These are phyloP conservation scores for Pseudopithomyces chartarum DNA, from an alignment of 2,329 filamentous ascomycete genomes.

Conservation along the genomic window DNA sequence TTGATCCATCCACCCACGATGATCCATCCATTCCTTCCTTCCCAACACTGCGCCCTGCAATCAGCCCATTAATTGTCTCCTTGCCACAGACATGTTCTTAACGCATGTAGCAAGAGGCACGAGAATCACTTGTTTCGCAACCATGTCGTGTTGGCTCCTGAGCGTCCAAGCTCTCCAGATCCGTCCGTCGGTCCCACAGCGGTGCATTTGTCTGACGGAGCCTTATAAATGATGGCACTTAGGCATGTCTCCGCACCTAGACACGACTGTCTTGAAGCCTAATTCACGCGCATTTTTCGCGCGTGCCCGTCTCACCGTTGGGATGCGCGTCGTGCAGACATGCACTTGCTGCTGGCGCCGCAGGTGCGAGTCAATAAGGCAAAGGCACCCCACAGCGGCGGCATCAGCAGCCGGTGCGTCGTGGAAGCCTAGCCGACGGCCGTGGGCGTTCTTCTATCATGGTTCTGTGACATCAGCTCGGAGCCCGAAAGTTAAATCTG, in stretches of 20 bases:
- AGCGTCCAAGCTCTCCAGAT: not conserved
- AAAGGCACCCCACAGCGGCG: constrained; percentile 3
- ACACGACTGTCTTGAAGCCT: not conserved
- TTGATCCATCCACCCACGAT: too few relatives aligned
- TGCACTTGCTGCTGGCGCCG: not conserved
- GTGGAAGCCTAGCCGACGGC: constrained; percentile 4
- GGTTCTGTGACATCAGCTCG: constrained; percentile 6
- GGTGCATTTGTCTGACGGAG: not conserved
- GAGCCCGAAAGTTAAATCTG: not conserved
- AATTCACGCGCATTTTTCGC: not conserved
- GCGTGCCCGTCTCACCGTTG: constrained; percentile 1
- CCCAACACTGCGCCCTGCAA: constrained; percentile 3
- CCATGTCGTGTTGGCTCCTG: constrained; percentile 5
- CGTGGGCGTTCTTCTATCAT: not conserved
- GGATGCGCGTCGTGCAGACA: not conserved
- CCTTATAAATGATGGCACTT: not conserved
- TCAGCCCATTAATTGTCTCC: not conserved
- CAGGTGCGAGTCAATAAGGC: constrained; percentile 3
- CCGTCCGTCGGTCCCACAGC: not conserved
- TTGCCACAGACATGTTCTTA: not conserved
- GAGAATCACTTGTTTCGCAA: constrained; percentile 7
- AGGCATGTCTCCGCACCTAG: not conserved
- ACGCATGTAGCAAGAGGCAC: not conserved
- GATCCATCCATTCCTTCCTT: too few relatives aligned
- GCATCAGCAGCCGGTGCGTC: not conserved